These are phyloP conservation scores for Irpex lacteus DNA, from an alignment of 1,284 basidiomycete genomes.

Conservation along the genomic window DNA sequence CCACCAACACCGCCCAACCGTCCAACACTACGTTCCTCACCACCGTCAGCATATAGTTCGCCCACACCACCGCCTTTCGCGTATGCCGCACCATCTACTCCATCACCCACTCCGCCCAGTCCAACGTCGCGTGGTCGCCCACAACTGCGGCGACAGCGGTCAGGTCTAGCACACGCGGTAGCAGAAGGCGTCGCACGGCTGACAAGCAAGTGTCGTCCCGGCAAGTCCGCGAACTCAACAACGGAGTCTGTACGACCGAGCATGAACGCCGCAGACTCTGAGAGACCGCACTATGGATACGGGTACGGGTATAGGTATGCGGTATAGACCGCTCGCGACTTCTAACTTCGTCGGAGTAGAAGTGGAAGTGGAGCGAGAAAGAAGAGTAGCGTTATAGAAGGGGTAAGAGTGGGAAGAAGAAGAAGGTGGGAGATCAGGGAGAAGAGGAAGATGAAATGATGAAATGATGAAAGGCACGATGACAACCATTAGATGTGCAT, in stretches of 20 bases:
- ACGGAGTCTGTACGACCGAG: not conserved
- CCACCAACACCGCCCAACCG: not conserved
- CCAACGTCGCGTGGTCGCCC: slow-evolving; percentile 12
- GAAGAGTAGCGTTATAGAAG: not conserved
- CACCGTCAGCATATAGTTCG: not conserved
- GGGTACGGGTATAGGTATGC: not conserved
- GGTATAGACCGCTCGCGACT: not conserved
- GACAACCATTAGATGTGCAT: not conserved
- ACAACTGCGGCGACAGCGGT: slow-evolving; percentile 19
- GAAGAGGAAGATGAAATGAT: not conserved
- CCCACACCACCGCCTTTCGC: slow-evolving; percentile 11
- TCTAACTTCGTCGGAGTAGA: not conserved
- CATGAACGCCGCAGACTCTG: not conserved
- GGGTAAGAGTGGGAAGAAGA: not conserved
- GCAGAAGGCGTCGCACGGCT: slow-evolving; percentile 27
- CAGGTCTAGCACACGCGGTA: slow-evolving; percentile 17
- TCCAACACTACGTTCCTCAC: not conserved
- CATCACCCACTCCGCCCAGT: not conserved
- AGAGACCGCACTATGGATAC: not conserved
- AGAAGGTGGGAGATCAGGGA: not conserved
- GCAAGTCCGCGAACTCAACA: not conserved
- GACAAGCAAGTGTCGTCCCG: slow-evolving; percentile 9
- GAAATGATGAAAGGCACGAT: not conserved
- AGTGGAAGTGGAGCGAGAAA: not conserved
- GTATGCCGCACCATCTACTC: slow-evolving; percentile 5